phyloP scores from a whole-genome alignment of 164 flowering plant genomes.

The Nymphaea colorata region DNA sequence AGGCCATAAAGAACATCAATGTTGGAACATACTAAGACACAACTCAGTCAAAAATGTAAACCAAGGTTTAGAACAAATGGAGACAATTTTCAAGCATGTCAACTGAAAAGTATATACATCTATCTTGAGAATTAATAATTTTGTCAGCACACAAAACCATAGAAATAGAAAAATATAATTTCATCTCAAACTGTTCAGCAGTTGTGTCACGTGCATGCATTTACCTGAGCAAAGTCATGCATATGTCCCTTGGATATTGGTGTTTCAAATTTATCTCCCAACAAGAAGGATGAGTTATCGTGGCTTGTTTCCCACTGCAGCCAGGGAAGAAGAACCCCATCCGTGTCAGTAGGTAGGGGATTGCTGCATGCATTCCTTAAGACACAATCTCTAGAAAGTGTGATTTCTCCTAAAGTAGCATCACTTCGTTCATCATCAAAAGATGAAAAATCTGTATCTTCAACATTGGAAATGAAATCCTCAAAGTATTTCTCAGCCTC shows the following conservation, averaged over 20 bases:
- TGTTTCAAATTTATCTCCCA: conserved; percentile 18
- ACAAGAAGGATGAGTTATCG: conserved; percentile 35
- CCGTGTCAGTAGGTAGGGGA: conserved; percentile 52
- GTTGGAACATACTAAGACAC: neutral
- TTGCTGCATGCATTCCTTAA: conserved; percentile 12
- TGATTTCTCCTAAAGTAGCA: conserved; percentile 41
- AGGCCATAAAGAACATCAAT: too few species aligned
- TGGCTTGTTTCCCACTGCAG: conserved; percentile 81
- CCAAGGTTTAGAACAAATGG: neutral
- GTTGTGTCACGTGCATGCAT: neutral
- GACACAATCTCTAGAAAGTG: conserved; percentile 16
- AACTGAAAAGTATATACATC: too few species aligned
- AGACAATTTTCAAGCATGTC: neutral
- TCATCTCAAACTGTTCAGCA: neutral
- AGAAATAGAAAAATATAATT: neutral
- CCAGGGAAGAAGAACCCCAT: conserved; percentile 90
- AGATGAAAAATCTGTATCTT: conserved; percentile 93
- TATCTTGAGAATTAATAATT: neutral
- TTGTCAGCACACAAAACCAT: neutral
- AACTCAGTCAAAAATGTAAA: neutral
- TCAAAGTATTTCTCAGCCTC: conserved; percentile 90
- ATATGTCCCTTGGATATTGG: conserved; percentile 18
- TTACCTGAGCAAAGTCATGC: conserved; percentile 42
- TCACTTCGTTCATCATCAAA: conserved; percentile 96
- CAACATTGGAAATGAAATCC: conserved; percentile 84